Percentiles rank a stretch among this genome's conserved stretches.
Conservation (phyloP, 768 basidiomycete species). For the Omphalotus guepiniiformis region DNA sequence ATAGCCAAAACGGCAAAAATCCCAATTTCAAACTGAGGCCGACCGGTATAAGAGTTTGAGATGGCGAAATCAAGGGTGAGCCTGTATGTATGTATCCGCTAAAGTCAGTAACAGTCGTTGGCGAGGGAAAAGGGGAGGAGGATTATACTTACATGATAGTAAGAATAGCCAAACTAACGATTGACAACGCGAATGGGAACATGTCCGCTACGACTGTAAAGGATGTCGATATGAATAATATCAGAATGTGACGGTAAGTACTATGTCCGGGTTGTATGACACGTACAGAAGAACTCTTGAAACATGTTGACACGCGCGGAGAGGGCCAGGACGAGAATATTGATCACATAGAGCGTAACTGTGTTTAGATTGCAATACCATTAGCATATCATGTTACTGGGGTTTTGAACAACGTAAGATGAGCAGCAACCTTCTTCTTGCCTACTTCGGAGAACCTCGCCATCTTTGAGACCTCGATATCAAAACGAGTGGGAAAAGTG, state of each 20-base stretch:
- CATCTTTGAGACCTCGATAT: background rate
- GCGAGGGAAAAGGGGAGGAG: background rate
- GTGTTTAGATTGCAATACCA: background rate
- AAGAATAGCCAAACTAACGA: conserved; percentile 43
- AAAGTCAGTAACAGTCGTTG: background rate
- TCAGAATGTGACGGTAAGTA: background rate
- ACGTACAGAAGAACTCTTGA: conserved; percentile 59
- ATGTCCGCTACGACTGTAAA: conserved; percentile 51
- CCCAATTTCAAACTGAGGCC: conserved; percentile 45
- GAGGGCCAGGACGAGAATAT: conserved; percentile 48
- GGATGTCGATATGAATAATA: conserved; percentile 6
- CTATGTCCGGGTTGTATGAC: background rate
- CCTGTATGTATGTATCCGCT: conserved; percentile 22
- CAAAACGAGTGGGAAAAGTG: too few species aligned
- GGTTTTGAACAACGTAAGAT: background rate
- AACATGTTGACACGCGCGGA: conserved; percentile 51
- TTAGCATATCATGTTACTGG: background rate
- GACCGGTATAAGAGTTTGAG: conserved; percentile 38
- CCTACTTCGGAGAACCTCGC: conserved; percentile 15
- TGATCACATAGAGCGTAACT: conserved; percentile 43
- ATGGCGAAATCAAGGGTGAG: conserved; percentile 38
- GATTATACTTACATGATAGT: conserved; percentile 34
- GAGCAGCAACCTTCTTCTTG: conserved; percentile 15
- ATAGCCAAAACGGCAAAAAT: conserved; percentile 41
- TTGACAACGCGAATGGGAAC: conserved; percentile 57